Base-by-base conservation (phyloP, 192 early-diverging fungal species). In the Coemansia sp. region DNA sequence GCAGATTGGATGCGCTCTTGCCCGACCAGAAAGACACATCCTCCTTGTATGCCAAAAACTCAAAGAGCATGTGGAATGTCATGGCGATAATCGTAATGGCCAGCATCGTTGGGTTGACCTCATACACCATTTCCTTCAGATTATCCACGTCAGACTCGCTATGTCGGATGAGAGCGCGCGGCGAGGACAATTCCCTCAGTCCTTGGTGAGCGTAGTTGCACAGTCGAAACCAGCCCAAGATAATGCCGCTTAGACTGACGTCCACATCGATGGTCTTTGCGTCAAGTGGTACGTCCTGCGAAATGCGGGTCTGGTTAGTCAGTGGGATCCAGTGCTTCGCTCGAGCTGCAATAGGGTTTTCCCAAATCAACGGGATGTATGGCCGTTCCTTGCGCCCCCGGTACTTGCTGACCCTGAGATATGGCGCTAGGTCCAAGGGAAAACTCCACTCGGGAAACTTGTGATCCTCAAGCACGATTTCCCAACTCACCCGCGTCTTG, bases 11-110 rank as follows among this genome's bases (percentile, higher is more conserved):
- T n/a, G 53, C 46, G 64, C 55, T 64, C 46, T 82, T 82, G 36
- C 53, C 62, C 2, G 76, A 75, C 86, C 86, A 88, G 32, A 84
- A 84, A n/a, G 67, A 60, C 19, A 88, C 73, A 48, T 88, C 86
- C 21, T 87, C 75, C 69, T 85, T 88, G 74, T 84, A 84, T 1
- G 86, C 86, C 68, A 88, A 53, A 45, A 85, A 76, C 62, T 86
- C 85, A 69, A 88, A 86, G 50, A 88, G 67, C 61, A 83, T 59
- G 58, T 88, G 86, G 55, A 88, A 46, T 0, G 77, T 61, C 66
- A 83, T 81, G 5, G 85, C 86, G 11, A 64, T 29, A 34, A 86
- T 72, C 12, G 86, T 88, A 19, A 88, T 82, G 0, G 59, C 76
- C 34, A 88, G 72, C 80, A 88, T 77, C 6, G 74, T 75, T 11